These are phyloP conservation scores for Endotrypanum monterogeii DNA, from an alignment of 208 protist genomes.

Conservation along the genomic window DNA sequence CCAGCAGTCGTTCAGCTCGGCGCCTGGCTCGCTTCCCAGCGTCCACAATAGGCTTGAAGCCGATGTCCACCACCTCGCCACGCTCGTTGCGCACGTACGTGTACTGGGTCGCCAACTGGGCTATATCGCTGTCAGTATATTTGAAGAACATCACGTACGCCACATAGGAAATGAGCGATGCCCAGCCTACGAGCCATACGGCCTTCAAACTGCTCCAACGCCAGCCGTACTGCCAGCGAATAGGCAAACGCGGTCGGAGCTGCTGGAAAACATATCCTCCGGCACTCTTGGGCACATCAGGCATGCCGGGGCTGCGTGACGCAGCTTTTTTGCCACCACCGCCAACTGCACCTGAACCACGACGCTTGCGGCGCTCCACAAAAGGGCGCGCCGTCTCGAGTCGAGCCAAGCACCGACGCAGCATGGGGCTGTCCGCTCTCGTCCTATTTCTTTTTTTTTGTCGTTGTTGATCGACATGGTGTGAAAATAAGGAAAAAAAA, in stretches of 20 bases:
- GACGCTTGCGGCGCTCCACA: constrained; percentile 65
- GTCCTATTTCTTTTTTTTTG: neutral
- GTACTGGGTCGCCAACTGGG: constrained; percentile 67
- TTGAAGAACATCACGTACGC: constrained; percentile 82
- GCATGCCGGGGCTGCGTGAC: constrained; percentile 43
- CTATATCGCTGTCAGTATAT: constrained; percentile 74
- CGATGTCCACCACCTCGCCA: constrained; percentile 85
- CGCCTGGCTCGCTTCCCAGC: constrained; percentile 54
- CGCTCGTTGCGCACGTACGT: constrained; percentile 84
- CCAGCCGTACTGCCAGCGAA: constrained; percentile 87
- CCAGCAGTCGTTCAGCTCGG: constrained; percentile 62
- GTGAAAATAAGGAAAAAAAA: neutral
- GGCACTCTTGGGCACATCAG: constrained; percentile 79
- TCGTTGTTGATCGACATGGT: neutral
- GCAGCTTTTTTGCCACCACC: constrained; percentile 24
- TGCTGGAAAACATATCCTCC: constrained; percentile 85
- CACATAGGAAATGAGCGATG: constrained; percentile 61
- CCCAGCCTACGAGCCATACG: constrained; percentile 55
- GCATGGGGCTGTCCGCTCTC: constrained; percentile 14
- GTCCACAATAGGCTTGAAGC: constrained; percentile 84
- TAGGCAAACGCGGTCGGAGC: constrained; percentile 72
- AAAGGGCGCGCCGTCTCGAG: constrained; percentile 42
- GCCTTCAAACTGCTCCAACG: constrained; percentile 72
- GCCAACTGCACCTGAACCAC: constrained; percentile 11
- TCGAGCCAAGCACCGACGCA: constrained; percentile 23